Evolutionary conservation across 306 rosid species (phyloP).

Genomic region (Prunus padus): DNA sequence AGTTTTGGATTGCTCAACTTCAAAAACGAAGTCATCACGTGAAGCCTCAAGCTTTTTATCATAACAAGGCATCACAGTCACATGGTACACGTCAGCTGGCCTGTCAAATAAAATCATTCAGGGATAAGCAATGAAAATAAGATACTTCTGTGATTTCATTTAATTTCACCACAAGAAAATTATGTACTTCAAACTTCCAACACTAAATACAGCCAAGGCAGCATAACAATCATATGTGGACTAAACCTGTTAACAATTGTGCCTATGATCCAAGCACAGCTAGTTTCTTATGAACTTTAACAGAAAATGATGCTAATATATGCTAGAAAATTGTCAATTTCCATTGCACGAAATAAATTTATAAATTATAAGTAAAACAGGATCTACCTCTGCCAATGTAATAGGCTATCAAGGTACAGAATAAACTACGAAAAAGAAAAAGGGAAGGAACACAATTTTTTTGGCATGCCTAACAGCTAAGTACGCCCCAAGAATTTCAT

Average conservation of each 20-base stretch:
- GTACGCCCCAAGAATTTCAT: neutral
- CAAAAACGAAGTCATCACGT: slow-evolving; percentile 80
- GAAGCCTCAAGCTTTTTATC: slow-evolving; percentile 97
- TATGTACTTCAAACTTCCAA: neutral
- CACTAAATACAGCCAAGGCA: neutral
- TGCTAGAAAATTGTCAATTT: neutral
- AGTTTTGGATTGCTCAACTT: slow-evolving; percentile 41
- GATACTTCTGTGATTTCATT: neutral
- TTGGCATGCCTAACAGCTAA: neutral
- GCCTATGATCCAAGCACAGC: neutral
- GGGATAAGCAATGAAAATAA: neutral
- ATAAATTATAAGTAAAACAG: neutral
- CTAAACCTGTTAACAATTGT: neutral
- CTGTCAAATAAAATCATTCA: slow-evolving; percentile 40
- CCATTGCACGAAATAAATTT: neutral
- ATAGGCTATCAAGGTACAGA: neutral
- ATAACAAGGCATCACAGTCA: slow-evolving; percentile 97
- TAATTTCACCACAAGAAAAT: neutral
- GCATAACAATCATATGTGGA: neutral
- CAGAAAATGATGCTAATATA: neutral
- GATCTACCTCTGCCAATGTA: neutral
- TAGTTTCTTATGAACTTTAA: neutral
- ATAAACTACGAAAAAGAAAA: neutral
- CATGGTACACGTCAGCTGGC: slow-evolving; percentile 83
- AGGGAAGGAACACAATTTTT: neutral